Conservation (phyloP, 805 yeast genomes). For the Blastobotrys parvus region DNA sequence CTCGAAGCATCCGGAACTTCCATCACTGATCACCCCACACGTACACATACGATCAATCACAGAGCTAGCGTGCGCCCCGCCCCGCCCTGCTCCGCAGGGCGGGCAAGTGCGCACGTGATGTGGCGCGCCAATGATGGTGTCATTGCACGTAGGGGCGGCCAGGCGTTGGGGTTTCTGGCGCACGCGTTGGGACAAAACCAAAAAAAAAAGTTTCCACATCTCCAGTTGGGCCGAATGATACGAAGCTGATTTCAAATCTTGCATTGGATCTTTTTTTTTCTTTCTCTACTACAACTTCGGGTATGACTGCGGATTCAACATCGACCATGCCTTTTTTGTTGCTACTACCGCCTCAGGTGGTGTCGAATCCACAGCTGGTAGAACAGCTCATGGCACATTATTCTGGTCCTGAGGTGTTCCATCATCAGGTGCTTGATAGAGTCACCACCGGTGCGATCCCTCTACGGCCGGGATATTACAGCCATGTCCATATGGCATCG, state of each 20-base stretch:
- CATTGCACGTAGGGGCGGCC: no score
- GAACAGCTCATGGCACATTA: constrained; percentile 11
- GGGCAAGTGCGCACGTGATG: no score
- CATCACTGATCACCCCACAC: no score
- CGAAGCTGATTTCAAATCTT: background rate
- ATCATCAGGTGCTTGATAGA: constrained; percentile 33
- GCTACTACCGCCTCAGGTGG: constrained; percentile 10
- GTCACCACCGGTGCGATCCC: constrained; percentile 25
- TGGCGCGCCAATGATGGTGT: no score
- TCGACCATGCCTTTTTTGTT: background rate
- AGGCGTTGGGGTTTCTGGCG: no score
- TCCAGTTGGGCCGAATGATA: no score
- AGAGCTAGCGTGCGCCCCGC: no score
- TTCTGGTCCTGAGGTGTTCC: constrained; percentile 2
- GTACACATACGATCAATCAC: no score
- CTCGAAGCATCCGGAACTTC: no score
- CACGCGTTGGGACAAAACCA: no score
- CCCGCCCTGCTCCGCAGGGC: no score
- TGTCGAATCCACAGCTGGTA: constrained; percentile 16
- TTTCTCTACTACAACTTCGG: background rate
- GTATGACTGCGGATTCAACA: constrained; percentile 2
- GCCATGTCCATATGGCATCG: constrained; percentile 21
- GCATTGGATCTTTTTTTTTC: background rate
- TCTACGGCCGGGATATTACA: constrained; percentile 23
- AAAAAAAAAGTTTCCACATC: no score